A percentile compares a stretch with the other conserved stretches of the same genome.
Evolutionary conservation across 805 yeast species (phyloP).

Genomic region (Metschnikowia reukaufii): DNA sequence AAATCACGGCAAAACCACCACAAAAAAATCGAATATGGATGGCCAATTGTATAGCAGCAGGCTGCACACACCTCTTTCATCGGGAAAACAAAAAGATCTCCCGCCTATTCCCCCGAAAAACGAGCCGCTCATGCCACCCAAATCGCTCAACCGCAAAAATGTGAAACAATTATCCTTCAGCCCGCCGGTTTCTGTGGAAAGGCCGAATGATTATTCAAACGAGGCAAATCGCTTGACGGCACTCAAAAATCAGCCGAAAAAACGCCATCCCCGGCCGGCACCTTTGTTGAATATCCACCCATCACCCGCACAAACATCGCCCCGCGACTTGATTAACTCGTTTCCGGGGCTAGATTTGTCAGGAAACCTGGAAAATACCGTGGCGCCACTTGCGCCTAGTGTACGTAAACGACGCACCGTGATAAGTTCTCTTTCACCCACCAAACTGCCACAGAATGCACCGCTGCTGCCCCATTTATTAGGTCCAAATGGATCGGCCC

Average conservation of each 20-base stretch:
- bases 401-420: slow-evolving; percentile 39
- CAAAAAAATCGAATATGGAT: background rate
- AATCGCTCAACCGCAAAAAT: slow-evolving; percentile 41
- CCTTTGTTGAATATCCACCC: slow-evolving; percentile 28
- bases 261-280: slow-evolving; percentile 30
- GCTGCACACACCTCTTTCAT: slow-evolving; percentile 1
- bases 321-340: slow-evolving; percentile 9
- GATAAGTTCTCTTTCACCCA: slow-evolving; percentile 43
- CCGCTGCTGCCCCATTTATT: slow-evolving; percentile 1
- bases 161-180: slow-evolving; percentile 33
- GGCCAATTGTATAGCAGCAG: background rate
- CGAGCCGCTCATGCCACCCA: slow-evolving; percentile 32
- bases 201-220: slow-evolving; percentile 2
- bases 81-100: slow-evolving; percentile 37
- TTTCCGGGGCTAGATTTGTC: slow-evolving; percentile 12
- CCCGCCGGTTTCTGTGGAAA: background rate
- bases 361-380: background rate
- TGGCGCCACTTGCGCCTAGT: slow-evolving; percentile 1
- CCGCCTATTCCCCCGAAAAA: slow-evolving; percentile 37
- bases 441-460: slow-evolving; percentile 20
- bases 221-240: slow-evolving; percentile 14
- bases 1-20: no score
- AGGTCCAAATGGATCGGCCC: background rate
- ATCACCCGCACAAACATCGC: slow-evolving; percentile 6
- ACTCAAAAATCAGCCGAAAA: slow-evolving; percentile 20